These are phyloP conservation scores for Coniella vitis DNA, from an alignment of 2,329 filamentous ascomycete species.

Conservation along the genomic window DNA sequence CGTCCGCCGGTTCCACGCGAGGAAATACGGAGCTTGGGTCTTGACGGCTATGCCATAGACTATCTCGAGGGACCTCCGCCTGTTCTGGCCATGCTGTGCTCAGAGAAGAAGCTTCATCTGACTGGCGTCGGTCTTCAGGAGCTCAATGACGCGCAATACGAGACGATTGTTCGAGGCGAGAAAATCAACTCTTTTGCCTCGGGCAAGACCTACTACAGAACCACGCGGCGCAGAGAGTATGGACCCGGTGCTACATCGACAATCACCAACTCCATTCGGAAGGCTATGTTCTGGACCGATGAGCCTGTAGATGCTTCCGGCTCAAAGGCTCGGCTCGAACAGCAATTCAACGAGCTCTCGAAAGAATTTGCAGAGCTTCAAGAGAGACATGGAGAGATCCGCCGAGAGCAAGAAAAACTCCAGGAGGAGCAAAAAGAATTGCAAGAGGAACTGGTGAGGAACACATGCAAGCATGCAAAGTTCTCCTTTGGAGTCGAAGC, in stretches of 20 bases:
- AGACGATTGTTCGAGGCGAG: conserved; percentile 51
- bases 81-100: conserved; percentile 83
- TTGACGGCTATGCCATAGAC: conserved; percentile 77
- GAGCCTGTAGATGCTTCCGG: conserved; percentile 62
- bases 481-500: too few relatives aligned
- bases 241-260: conserved; percentile 67
- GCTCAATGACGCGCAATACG: conserved; percentile 60
- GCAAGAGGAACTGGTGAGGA: conserved; percentile 35
- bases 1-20: conserved; percentile 45
- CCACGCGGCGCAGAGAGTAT: conserved; percentile 72
- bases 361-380: conserved; percentile 29
- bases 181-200: conserved; percentile 65
- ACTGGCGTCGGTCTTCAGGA: conserved; percentile 59
- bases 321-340: conserved; percentile 53
- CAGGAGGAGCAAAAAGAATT: conserved; percentile 31
- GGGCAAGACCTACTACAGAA: conserved; percentile 54
- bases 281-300: conserved; percentile 67
- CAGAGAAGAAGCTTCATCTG: conserved; percentile 60
- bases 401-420: conserved; percentile 29
- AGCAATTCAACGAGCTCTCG: conserved; percentile 38
- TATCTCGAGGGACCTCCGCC: conserved; percentile 73
- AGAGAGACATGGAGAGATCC: conserved; percentile 30
- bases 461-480: too few relatives aligned
- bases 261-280: conserved; percentile 51
- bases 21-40: conserved; percentile 52